A percentile compares a stretch with the other conserved stretches of the same genome.
These are phyloP conservation scores for Phialemoniopsis sp. DNA, from an alignment of 2,329 filamentous ascomycete genomes.

Conservation along the genomic window DNA sequence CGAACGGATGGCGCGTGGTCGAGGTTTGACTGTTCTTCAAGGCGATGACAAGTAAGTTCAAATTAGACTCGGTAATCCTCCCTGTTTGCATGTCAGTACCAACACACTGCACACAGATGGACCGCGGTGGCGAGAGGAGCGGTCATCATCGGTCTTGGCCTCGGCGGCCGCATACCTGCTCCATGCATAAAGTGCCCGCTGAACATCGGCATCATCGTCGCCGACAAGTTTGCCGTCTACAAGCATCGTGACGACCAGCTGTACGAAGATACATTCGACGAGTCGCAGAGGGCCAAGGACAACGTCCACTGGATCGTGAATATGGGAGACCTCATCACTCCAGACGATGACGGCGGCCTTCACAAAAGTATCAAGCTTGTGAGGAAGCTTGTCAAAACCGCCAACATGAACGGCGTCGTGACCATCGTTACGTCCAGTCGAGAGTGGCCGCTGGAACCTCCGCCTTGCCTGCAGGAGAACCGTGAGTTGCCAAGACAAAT, in stretches of 20 bases:
- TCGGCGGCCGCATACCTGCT: slow-evolving; percentile 14
- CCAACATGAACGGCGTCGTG: too few relatives aligned
- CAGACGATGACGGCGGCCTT: too few relatives aligned
- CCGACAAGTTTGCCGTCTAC: slow-evolving; percentile 4
- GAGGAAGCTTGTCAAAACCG: too few relatives aligned
- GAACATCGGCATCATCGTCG: slow-evolving; percentile 14
- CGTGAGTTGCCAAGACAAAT: too few relatives aligned
- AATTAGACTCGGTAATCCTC: neutral
- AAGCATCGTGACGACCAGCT: slow-evolving; percentile 4
- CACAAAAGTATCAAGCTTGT: slow-evolving; percentile 2
- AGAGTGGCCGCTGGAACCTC: too few relatives aligned
- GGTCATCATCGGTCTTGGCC: slow-evolving; percentile 17
- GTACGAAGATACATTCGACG: slow-evolving; percentile 10
- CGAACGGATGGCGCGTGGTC: neutral
- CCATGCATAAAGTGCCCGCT: slow-evolving; percentile 10
- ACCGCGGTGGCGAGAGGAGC: slow-evolving; percentile 17
- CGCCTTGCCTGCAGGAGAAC: too few relatives aligned
- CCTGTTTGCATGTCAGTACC: too few relatives aligned
- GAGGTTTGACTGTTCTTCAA: slow-evolving; percentile 7
- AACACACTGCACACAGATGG: slow-evolving; percentile 9
- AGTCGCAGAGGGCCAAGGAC: slow-evolving; percentile 2
- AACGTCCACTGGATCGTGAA: slow-evolving; percentile 11
- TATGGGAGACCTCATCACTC: slow-evolving; percentile 10
- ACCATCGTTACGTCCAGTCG: too few relatives aligned
- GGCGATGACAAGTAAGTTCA: slow-evolving; percentile 7